These are phyloP conservation scores for Xylaria flabelliformis DNA, from an alignment of 495 filamentous ascomycete genomes.

Conservation along the genomic window DNA sequence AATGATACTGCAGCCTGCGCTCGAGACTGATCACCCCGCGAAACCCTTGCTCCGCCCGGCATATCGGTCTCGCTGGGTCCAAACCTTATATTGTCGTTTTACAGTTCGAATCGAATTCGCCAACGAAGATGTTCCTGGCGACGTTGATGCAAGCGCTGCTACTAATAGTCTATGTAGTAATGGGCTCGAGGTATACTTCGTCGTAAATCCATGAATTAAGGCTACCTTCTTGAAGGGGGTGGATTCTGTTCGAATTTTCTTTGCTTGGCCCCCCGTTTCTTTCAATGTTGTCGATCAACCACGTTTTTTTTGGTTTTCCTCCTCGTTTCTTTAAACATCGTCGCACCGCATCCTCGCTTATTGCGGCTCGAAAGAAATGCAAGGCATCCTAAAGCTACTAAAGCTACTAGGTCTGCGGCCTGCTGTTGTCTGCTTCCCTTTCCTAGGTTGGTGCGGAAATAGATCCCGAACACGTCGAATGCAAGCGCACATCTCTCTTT, in stretches of 20 bases:
- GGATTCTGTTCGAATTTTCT: neutral
- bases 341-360: slow-evolving; percentile 28
- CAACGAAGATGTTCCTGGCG: slow-evolving; percentile 8
- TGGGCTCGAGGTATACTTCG: neutral
- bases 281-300: slow-evolving; percentile 10
- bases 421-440: neutral
- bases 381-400: slow-evolving; percentile 17
- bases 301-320: slow-evolving; percentile 15
- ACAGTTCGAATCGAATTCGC: neutral
- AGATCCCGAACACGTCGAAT: slow-evolving; percentile 9
- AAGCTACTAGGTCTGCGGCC: neutral
- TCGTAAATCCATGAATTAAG: neutral
- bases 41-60: slow-evolving; percentile 16
- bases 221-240: neutral
- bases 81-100: neutral
- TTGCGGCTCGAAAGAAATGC: slow-evolving; percentile 28
- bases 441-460: slow-evolving; percentile 21
- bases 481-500: slow-evolving; percentile 5
- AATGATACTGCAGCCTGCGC: slow-evolving; percentile 16
- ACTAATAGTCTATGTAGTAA: neutral
- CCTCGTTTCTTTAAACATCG: slow-evolving; percentile 5
- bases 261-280: slow-evolving; percentile 11
- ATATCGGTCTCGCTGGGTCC: slow-evolving; percentile 2
- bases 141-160: slow-evolving; percentile 3
- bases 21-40: slow-evolving; percentile 13